phyloP scores from a whole-genome alignment of 2,329 filamentous ascomycete species.

The Ophiobolus disseminans region DNA sequence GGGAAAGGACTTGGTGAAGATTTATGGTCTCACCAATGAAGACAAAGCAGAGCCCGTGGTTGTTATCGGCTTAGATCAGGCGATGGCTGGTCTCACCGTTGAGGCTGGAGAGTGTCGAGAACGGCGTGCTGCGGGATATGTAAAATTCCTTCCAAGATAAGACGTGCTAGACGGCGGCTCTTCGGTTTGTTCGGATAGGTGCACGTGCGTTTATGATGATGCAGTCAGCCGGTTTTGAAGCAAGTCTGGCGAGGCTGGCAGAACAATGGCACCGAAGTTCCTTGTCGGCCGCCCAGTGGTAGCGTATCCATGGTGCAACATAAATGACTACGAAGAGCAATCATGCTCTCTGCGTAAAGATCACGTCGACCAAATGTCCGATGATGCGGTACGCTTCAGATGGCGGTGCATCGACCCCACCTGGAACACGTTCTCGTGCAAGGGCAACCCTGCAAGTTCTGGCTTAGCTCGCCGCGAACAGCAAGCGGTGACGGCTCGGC shows the following conservation, averaged over 20 bases:
- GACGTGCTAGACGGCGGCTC: constrained; percentile 29
- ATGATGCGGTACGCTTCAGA: not conserved
- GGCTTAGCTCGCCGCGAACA: not conserved
- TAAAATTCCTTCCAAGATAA: constrained; percentile 39
- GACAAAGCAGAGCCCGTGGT: not conserved
- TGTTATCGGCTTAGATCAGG: constrained; percentile 10
- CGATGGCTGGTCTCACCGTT: constrained; percentile 7
- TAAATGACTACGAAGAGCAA: not conserved
- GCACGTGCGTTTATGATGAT: constrained; percentile 26
- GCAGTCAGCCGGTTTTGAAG: constrained; percentile 3
- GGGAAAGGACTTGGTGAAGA: constrained; percentile 1
- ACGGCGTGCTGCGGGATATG: constrained; percentile 34
- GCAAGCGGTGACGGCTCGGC: constrained; percentile 6
- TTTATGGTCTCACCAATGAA: constrained; percentile 3
- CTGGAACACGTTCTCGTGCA: not conserved
- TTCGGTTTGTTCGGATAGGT: constrained; percentile 28
- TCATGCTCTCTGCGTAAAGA: too few species aligned
- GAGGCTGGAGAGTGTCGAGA: constrained; percentile 10
- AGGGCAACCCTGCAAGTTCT: not conserved
- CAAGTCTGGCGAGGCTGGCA: not conserved
- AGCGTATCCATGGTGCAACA: not conserved
- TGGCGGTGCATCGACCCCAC: not conserved
- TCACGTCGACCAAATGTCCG: not conserved
- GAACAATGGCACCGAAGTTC: too few species aligned
- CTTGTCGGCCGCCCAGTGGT: too few species aligned